Evolutionary conservation across 202 grass and related monocot species (phyloP).

Genomic region (Dendrocalamus latiflorus): DNA sequence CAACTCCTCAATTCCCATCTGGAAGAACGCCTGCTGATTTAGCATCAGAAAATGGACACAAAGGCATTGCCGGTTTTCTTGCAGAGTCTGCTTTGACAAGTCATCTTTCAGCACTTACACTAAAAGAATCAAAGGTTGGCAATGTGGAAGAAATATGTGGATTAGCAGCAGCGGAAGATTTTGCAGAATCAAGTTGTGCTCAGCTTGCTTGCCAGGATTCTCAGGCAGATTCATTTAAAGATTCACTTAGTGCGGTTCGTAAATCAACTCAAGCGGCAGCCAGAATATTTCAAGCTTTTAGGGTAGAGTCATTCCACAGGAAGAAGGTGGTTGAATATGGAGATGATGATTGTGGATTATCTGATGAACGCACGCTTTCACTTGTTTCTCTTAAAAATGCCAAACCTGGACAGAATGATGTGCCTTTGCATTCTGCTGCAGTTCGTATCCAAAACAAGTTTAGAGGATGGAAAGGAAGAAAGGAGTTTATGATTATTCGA

Average conservation of each 20-base stretch:
- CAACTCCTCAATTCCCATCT: slow-evolving; percentile 69
- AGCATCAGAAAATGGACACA: slow-evolving; percentile 92
- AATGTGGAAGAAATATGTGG: slow-evolving; percentile 46
- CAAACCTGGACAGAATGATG: slow-evolving; percentile 55
- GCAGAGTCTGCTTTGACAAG: slow-evolving; percentile 94
- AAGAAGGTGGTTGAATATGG: slow-evolving; percentile 80
- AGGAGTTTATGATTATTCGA: slow-evolving; percentile 87
- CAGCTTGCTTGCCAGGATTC: too few relatives aligned
- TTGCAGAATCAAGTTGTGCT: slow-evolving; percentile 30
- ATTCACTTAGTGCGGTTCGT: slow-evolving; percentile 85
- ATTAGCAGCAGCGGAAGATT: slow-evolving; percentile 20
- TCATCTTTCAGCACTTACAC: slow-evolving; percentile 72
- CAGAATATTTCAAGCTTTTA: slow-evolving; percentile 95
- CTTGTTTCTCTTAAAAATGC: slow-evolving; percentile 71
- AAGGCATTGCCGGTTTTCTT: slow-evolving; percentile 94
- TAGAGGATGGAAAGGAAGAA: slow-evolving; percentile 96
- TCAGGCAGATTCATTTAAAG: slow-evolving; percentile 65
- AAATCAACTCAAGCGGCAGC: slow-evolving; percentile 96
- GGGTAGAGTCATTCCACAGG: slow-evolving; percentile 93
- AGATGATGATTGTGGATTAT: slow-evolving; percentile 71
- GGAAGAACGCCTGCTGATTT: slow-evolving; percentile 95
- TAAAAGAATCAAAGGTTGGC: slow-evolving; percentile 63
- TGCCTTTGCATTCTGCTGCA: slow-evolving; percentile 67
- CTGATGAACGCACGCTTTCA: slow-evolving; percentile 73
- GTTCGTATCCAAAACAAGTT: slow-evolving; percentile 97